Percentiles rank a stretch among this genome's conserved stretches.
Evolutionary conservation across 2,329 filamentous ascomycete genomes (phyloP).

Genomic region (Boeremia lycopersici): DNA sequence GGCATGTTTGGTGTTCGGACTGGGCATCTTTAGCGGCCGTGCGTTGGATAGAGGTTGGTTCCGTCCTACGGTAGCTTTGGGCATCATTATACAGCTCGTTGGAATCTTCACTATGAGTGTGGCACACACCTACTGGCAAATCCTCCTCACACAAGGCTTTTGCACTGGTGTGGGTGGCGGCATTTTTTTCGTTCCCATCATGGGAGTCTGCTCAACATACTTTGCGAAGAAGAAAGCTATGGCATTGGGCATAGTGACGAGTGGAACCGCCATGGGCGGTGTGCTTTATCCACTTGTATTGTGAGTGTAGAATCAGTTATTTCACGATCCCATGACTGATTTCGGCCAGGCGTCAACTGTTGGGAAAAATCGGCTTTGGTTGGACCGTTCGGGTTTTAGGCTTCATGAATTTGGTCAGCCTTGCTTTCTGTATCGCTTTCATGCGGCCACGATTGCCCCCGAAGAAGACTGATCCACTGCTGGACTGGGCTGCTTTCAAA

Average conservation of each 20-base stretch:
- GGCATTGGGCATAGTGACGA: slow-evolving; percentile 64
- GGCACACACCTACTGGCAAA: slow-evolving; percentile 57
- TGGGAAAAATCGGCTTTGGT: slow-evolving; percentile 47
- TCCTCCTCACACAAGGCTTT: slow-evolving; percentile 41
- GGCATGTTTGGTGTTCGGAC: slow-evolving; percentile 53
- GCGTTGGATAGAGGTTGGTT: slow-evolving; percentile 59
- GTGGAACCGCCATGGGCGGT: slow-evolving; percentile 66
- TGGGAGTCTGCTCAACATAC: slow-evolving; percentile 55
- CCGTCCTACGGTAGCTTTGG: slow-evolving; percentile 49
- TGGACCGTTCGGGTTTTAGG: slow-evolving; percentile 50
- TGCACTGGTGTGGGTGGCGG: slow-evolving; percentile 41
- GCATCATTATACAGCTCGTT: slow-evolving; percentile 51
- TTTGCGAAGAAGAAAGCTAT: slow-evolving; percentile 63
- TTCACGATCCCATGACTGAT: not conserved
- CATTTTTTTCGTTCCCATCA: slow-evolving; percentile 40
- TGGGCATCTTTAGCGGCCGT: slow-evolving; percentile 55
- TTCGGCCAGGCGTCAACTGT: slow-evolving; percentile 49
- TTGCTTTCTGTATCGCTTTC: slow-evolving; percentile 46
- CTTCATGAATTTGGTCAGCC: slow-evolving; percentile 48
- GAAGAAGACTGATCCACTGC: slow-evolving; percentile 56
- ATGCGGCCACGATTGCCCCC: slow-evolving; percentile 57
- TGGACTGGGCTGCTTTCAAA: slow-evolving; percentile 63
- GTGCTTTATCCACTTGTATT: slow-evolving; percentile 64
- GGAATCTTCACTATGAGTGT: slow-evolving; percentile 59
- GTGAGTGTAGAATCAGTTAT: slow-evolving; percentile 11